Evolutionary conservation across 306 rosid genomes (phyloP), one percentile per base, ranked within the genome.

Genomic region (Medicago lupulina): DNA sequence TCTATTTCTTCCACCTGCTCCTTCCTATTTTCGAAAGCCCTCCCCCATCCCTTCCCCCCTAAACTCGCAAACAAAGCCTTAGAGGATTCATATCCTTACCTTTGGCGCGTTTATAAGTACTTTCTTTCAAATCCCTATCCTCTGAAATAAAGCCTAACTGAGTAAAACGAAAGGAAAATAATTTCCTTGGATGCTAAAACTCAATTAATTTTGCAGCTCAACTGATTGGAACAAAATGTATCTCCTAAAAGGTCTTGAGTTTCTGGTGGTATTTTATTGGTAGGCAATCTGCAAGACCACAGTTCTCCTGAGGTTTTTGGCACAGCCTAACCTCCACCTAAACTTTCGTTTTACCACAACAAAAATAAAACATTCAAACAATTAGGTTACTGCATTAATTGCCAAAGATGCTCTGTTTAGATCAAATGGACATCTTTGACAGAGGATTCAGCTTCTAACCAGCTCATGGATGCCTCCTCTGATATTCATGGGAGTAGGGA

Each of bases 381-480:
- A 21, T 51, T 39, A 11, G 54, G 65, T 21, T 75, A 69, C 28
- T 15, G 38, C 41, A 75, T 49, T 36, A 53, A 50, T 36, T 51
- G 70, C 80, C n/a, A 61, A 36, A 9, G 44, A 61, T 59, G 44
- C 15, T 49, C 49, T 61, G 16, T 23, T 60, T 59, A 65, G 77
- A 78, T 41, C 46, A 61, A 70, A 78, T 67, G 51, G n/a, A 34
- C 62, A 53, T 31, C 70, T 77, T 77, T 70, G 40, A 34, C 25
- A 46, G 51, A 77, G 63, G 53, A 59, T 77, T 78, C 76, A 49
- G 76, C 41, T 36, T 69, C 76, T 38, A 70, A 43, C 40, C 14
- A 71, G 65, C 15, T 23, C 55, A 40, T 11, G 73, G 38, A 51
- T 76, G 66, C 58, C 62, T 53, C 72, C 47, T 50, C 71, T 61